Evolutionary conservation across 768 basidiomycete genomes (phyloP).

Genomic region (Myochromella boudieri): DNA sequence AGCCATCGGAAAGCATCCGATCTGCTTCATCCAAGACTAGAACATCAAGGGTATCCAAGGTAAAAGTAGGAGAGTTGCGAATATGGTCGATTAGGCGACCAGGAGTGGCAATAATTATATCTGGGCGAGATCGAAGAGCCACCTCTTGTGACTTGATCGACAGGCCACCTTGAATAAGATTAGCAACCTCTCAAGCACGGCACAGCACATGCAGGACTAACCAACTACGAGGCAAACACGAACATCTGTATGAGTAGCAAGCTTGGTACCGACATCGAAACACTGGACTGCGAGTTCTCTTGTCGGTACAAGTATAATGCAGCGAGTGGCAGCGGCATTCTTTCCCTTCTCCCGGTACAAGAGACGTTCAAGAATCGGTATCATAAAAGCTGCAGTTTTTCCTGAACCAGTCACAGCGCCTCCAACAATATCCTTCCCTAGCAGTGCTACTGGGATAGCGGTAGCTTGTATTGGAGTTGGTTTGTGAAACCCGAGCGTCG

Average conservation of each 20-base stretch:
- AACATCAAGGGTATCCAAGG: slow-evolving; percentile 88
- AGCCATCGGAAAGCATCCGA: slow-evolving; percentile 94
- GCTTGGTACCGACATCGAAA: slow-evolving; percentile 83
- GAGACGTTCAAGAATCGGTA: slow-evolving; percentile 91
- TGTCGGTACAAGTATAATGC: slow-evolving; percentile 91
- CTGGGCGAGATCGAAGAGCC: slow-evolving; percentile 82
- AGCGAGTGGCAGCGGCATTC: slow-evolving; percentile 82
- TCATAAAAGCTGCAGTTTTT: slow-evolving; percentile 96
- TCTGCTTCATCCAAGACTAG: slow-evolving; percentile 97
- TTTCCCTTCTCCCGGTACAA: slow-evolving; percentile 89
- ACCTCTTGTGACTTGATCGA: slow-evolving; percentile 92
- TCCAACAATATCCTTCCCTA: slow-evolving; percentile 96
- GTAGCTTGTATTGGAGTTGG: slow-evolving; percentile 97
- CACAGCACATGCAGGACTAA: slow-evolving; percentile 30
- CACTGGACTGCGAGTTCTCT: slow-evolving; percentile 96
- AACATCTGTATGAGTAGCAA: slow-evolving; percentile 87
- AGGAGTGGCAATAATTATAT: slow-evolving; percentile 94
- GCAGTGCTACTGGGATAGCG: slow-evolving; percentile 88
- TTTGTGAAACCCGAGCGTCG: slow-evolving; percentile 73
- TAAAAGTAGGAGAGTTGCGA: slow-evolving; percentile 91
- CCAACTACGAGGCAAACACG: slow-evolving; percentile 92
- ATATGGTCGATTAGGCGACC: slow-evolving; percentile 98
- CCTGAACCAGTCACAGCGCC: slow-evolving; percentile 96
- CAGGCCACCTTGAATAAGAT: slow-evolving; percentile 66
- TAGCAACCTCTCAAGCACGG: slow-evolving; percentile 5